Base-by-base conservation (phyloP, 495 filamentous ascomycete species). In the Chlorociboria aeruginascens region DNA sequence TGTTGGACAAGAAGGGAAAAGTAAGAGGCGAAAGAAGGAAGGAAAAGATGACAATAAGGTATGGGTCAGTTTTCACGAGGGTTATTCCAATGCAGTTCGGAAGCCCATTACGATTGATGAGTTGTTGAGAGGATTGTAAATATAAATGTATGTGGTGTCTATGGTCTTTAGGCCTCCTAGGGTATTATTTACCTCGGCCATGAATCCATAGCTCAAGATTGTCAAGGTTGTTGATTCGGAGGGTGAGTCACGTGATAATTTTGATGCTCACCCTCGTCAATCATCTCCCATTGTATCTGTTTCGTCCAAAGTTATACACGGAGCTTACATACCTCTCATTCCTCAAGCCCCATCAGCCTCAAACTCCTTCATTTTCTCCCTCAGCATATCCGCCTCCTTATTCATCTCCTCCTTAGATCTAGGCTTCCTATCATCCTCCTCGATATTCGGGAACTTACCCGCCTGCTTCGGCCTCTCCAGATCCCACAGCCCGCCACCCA, bases 51-150 rank as follows among this genome's bases (percentile, higher is more conserved):
- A 76, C 39, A 67, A 65, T 16, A 82, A 79, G 59, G 82, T 93
- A 9, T 98, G 92, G 90, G 81, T 95, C 17, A 95, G 81, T 51
- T 98, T 83, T 61, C 83, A 96, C 58, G 92, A 97, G 65, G 92
- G 92, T n/a, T 82, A 86, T 61, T 92, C 86, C 54, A 97, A 97
- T 68, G 92, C 92, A 8, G 92, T 98, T 37, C 77, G 86, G 61
- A 97, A 96, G 62, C 88, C 89, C 3, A 77, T 98, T 50, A 84
- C 83, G 34, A 61, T 98, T 65, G 78, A 79, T 50, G 92, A 98
- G 62, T 70, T 98, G 53, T 66, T 98, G 71, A 71, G 69, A 49
- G 81, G 76, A 8, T 66, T 89, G 40, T 77, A 60, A 33, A 39
- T 34, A 25, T 1, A 25, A 1, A 25, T 2, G 20, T 1, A 25